phyloP scores from a whole-genome alignment of 169 alveolate species.

The Eimeria necatrix region DNA sequence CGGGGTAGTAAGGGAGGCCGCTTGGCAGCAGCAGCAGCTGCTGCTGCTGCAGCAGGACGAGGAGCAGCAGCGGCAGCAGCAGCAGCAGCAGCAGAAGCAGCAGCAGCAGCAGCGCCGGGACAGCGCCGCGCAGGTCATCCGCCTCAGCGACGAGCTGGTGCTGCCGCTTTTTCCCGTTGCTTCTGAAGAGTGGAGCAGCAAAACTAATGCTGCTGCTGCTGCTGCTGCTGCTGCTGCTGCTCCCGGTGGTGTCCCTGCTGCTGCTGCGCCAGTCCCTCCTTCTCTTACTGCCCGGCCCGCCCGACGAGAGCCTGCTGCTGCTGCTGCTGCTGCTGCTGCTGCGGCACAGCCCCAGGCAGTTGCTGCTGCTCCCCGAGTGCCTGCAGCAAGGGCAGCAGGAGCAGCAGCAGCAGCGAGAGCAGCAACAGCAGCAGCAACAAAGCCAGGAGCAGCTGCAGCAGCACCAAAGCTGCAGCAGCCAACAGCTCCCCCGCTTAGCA shows the following conservation, averaged over 20 bases:
- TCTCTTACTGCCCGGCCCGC: background rate
- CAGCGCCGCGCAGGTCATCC: background rate
- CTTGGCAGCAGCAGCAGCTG: conserved; percentile 24
- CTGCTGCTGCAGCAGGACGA: conserved; percentile 37
- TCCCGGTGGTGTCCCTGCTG: conserved; percentile 19
- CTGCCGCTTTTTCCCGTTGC: conserved; percentile 50
- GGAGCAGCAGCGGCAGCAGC: conserved; percentile 22
- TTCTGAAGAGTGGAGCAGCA: background rate
- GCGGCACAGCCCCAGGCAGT: background rate
- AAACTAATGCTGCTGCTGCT: background rate
- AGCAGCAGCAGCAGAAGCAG: conserved; percentile 38
- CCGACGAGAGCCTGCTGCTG: background rate
- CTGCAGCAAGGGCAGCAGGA: background rate
- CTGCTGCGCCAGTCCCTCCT: conserved; percentile 4
- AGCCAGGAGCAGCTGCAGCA: no score
- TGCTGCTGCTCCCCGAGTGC: background rate
- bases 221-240: conserved; percentile 13
- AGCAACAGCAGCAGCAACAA: background rate
- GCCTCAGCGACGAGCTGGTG: conserved; percentile 38
- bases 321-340: conserved; percentile 18
- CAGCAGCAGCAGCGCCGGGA: conserved; percentile 42
- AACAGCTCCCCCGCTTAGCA: no score
- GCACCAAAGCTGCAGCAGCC: no score
- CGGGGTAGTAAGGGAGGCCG: conserved; percentile 20
- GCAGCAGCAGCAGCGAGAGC: conserved; percentile 2